These are phyloP conservation scores for Sextonia rubra DNA, from an alignment of 164 flowering plant genomes.

Conservation along the genomic window DNA sequence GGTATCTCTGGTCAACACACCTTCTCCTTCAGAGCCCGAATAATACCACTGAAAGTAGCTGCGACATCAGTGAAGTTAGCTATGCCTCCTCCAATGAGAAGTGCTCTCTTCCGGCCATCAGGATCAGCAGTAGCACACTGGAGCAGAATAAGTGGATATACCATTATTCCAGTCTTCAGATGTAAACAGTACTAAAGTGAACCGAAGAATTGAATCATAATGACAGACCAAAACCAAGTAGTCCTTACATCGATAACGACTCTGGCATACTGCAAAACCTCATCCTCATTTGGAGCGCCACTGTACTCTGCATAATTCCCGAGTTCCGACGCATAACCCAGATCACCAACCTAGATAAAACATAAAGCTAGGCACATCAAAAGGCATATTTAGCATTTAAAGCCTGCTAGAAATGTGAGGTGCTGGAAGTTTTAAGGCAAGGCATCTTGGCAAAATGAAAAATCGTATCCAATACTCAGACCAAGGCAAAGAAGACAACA, in stretches of 20 bases:
- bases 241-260: slow-evolving; percentile 82
- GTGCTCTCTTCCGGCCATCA: slow-evolving; percentile 85
- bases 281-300: slow-evolving; percentile 95
- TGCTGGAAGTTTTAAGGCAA: not conserved
- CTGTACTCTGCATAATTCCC: slow-evolving; percentile 95
- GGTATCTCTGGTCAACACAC: not conserved
- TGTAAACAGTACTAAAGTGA: not conserved
- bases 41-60: slow-evolving; percentile 82
- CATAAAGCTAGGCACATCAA: not conserved
- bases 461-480: not conserved
- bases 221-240: not conserved
- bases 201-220: not conserved
- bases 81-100: slow-evolving; percentile 86
- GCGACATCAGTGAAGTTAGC: slow-evolving; percentile 94
- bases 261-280: slow-evolving; percentile 86
- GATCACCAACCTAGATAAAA: slow-evolving; percentile 68
- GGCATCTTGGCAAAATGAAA: not conserved
- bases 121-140: slow-evolving; percentile 87
- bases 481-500: not conserved
- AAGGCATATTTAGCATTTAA: not conserved
- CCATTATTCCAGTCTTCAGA: not conserved
- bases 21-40: slow-evolving; percentile 50
- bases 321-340: slow-evolving; percentile 84
- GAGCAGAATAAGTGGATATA: not conserved
- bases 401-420: not conserved